Conservation (phyloP, 306 rosid genomes). For the Crotalaria pallida region DNA sequence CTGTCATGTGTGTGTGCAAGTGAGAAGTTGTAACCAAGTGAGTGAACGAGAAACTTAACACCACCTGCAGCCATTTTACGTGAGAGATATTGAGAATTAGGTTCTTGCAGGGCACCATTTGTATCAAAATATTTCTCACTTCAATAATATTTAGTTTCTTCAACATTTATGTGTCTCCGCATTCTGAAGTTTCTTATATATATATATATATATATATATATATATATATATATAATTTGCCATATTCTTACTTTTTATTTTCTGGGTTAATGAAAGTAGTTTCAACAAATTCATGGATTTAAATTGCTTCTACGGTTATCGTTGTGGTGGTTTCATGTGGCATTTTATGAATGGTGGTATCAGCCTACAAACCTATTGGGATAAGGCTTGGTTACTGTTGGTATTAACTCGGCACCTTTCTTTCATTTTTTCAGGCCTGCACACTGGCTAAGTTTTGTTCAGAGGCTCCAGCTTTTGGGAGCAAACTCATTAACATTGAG, state of each 20-base stretch:
- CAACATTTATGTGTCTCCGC: too few species aligned
- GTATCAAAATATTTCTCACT: too few species aligned
- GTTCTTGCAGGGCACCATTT: too few species aligned
- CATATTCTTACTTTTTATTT: neutral
- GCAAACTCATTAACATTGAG: slow-evolving; percentile 64
- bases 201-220: neutral
- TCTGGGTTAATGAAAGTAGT: slow-evolving; percentile 1
- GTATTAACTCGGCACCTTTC: slow-evolving; percentile 8
- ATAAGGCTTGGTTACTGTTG: neutral
- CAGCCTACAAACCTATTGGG: neutral
- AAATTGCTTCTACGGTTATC: neutral
- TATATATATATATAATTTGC: neutral
- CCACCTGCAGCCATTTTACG: too few species aligned
- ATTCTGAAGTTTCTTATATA: neutral
- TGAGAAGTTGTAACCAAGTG: too few species aligned
- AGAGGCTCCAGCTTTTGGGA: slow-evolving; percentile 56
- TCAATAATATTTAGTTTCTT: too few species aligned
- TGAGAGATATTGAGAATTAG: too few species aligned
- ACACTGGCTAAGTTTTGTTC: slow-evolving; percentile 69
- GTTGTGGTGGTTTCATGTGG: neutral
- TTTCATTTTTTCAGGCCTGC: slow-evolving; percentile 54
- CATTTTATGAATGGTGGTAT: slow-evolving; percentile 1
- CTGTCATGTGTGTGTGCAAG: too few species aligned
- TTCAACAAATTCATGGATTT: neutral
- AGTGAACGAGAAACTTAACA: too few species aligned